Percentiles rank a stretch among this genome's conserved stretches.
Conservation (phyloP, 768 basidiomycete genomes). For the Aureoboletus auriporus region DNA sequence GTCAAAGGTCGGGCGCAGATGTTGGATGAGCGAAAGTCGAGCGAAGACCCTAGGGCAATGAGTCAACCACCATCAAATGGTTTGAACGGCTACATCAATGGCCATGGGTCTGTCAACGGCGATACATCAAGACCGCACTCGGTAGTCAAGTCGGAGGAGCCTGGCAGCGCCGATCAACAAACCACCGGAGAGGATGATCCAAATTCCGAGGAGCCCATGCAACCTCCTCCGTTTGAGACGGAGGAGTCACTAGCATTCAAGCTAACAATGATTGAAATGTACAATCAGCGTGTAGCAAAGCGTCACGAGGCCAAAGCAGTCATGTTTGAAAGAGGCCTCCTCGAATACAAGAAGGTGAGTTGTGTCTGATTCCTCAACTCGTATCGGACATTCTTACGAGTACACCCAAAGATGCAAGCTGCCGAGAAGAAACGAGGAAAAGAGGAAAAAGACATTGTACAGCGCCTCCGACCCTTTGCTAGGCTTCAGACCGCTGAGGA, state of each 20-base stretch:
- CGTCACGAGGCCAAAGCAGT: conserved; percentile 80
- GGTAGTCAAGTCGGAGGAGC: conserved; percentile 42
- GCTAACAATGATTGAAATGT: conserved; percentile 84
- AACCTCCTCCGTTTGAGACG: conserved; percentile 80
- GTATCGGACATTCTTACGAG: background rate
- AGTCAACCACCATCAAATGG: conserved; percentile 25
- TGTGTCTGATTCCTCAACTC: too few species aligned
- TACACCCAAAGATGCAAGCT: conserved; percentile 68
- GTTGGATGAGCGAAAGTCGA: conserved; percentile 36
- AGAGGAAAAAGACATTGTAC: conserved; percentile 88
- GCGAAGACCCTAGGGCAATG: conserved; percentile 13
- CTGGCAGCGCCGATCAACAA: conserved; percentile 29
- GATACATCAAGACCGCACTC: conserved; percentile 26
- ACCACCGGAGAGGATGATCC: conserved; percentile 53
- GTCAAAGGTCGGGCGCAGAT: conserved; percentile 49
- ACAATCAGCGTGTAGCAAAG: conserved; percentile 83
- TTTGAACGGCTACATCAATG: conserved; percentile 30
- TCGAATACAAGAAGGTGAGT: conserved; percentile 91
- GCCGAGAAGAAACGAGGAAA: conserved; percentile 86
- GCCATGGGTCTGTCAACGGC: conserved; percentile 36
- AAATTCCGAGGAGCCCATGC: conserved; percentile 58
- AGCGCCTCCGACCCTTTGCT: conserved; percentile 87
- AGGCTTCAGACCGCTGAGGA: conserved; percentile 88
- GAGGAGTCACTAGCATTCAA: conserved; percentile 84
- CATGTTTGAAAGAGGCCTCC: conserved; percentile 86